Evolutionary conservation across 345 rosid species (phyloP), one percentile per base, ranked within the genome.

Genomic region (Rubroshorea leprosula): DNA sequence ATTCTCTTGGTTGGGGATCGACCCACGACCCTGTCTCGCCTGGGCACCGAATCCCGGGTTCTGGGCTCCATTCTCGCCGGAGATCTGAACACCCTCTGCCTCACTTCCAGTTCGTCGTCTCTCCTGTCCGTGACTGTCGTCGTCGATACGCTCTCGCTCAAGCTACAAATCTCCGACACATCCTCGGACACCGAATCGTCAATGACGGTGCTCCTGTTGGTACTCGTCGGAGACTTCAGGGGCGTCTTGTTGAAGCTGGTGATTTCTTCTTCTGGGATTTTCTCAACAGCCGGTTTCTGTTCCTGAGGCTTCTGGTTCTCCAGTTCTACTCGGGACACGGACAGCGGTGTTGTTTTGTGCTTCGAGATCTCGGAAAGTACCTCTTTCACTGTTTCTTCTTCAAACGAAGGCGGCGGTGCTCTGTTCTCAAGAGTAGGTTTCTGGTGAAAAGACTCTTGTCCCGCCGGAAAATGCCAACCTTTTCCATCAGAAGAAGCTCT

Each of bases 381-480:
- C 75, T 90, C 91, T 65, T 90, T 90, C 15, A 89, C 96, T 0
- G 91, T 76, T 50, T 87, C 97, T 72, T 79, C 90, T 51, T 86
- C 90, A n/a, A 19, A 23, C 0, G 79, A 47, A 49, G 79, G 78
- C 7, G 83, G 82, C 5, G 90, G 82, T 14, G 83, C 76, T 63
- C 79, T 73, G 46, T 58, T 70, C n/a, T 77, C 79, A 0, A 46
- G 39, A 21, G 27, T 54, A 14, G 58, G 35, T 38, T 71, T 55
- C 9, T 51, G 53, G 49, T 22, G 53, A 31, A 51, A 61, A 21
- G 65, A 47, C 2, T 58, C 65, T 54, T 56, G 52, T 47, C 55
- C 64, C 55, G 5, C 24, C 17, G 45, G 51, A 5, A 44, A 51
- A 48, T 23, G 59, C 23, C 23, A 63, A 26, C 72, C 64, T 49